Percentiles rank a stretch among this genome's conserved stretches.
Evolutionary conservation across 768 basidiomycete genomes (phyloP).

Genomic region (Tylopilus intermedius): DNA sequence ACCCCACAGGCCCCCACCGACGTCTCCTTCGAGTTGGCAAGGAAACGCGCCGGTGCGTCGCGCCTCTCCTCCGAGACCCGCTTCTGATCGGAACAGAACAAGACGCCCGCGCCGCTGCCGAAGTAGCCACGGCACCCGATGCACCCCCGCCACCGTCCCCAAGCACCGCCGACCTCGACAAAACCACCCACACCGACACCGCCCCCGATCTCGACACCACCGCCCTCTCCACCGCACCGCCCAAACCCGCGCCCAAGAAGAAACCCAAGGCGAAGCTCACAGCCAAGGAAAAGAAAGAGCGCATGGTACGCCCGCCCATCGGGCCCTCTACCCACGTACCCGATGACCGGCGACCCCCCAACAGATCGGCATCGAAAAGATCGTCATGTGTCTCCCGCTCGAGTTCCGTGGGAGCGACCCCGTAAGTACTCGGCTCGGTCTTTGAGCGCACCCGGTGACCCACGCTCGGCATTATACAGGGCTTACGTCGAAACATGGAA

Average conservation of each 20-base stretch:
- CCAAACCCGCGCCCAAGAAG: conserved; percentile 42
- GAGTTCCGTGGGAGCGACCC: conserved; percentile 87
- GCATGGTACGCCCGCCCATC: conserved; percentile 47
- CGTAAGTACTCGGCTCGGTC: conserved; percentile 39
- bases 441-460: no score
- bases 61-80: not conserved
- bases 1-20: conserved; percentile 51
- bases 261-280: conserved; percentile 64
- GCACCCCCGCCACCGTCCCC: conserved; percentile 1
- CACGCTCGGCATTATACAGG: conserved; percentile 35
- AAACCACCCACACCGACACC: conserved; percentile 27
- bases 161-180: conserved; percentile 25
- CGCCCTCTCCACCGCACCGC: conserved; percentile 23
- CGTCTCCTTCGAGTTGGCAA: conserved; percentile 55
- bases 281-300: conserved; percentile 80
- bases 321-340: no score
- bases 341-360: not conserved
- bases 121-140: conserved; percentile 35
- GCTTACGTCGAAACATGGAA: conserved; percentile 74
- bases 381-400: conserved; percentile 73
- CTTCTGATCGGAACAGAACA: conserved; percentile 40
- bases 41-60: conserved; percentile 52
- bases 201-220: conserved; percentile 32
- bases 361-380: conserved; percentile 46
- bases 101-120: conserved; percentile 48